Evolutionary conservation across 177 flowering plant genomes (phyloP), one percentile per base, ranked within the genome.

Genomic region (Tripterygium wilfordii): DNA sequence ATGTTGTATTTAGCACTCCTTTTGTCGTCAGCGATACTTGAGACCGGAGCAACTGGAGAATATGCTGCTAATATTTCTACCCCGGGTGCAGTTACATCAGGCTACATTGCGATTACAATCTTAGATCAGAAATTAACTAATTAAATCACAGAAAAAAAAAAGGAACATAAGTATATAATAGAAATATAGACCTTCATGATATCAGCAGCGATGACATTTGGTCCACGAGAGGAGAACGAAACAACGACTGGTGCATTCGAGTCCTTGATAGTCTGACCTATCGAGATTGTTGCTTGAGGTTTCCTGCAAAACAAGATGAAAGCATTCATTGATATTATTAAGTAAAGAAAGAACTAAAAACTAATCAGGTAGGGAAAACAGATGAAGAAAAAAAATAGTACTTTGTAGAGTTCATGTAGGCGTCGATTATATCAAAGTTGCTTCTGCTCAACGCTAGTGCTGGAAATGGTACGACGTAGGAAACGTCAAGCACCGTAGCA

Each of bases 191-290:
- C 74, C 74, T 70, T 71, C 22, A 77, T n/a, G 17, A 74, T 62
- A 5, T 70, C 78, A 9, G 56, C 45, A 16, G 53, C 29, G 10
- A 63, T 48, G 0, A 10, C 0, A 22, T 68, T 76, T 12, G 78
- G 76, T 5, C 78, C 82, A 16, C 66, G 64, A 2, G 78, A 70
- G 19, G 79, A 77, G 45, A 74, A 77, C 0, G 40, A 19, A 51
- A 56, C 69, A 10, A 70, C 65, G 3, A 18, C 8, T 19, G 79
- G 75, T 30, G 76, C 74, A 42, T 27, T 10, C 2, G 13, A 9
- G 35, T 70, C 60, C 32, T 49, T 47, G 0, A 39, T n/a, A 0
- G 43, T 19, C 27, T 60, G 63, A 43, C 68, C 68, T 21, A 42
- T 53, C 26, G 45, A 26, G n/a, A 77, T 70, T 5, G 4, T 46